Evolutionary conservation across 768 basidiomycete genomes (phyloP).

Genomic region (Mycena haematopus): DNA sequence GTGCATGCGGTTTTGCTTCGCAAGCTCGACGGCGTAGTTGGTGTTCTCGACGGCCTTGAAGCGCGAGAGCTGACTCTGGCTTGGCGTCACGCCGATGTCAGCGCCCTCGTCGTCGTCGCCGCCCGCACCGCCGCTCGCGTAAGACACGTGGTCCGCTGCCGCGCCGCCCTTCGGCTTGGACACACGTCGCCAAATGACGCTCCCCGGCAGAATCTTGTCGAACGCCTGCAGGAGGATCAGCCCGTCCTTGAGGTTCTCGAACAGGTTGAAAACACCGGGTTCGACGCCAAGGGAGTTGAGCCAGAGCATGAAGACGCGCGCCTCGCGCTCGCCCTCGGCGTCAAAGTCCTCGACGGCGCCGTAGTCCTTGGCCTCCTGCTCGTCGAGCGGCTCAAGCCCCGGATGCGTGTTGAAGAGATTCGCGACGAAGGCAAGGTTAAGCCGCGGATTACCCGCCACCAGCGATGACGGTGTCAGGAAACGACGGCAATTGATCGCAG

Average conservation of each 20-base stretch:
- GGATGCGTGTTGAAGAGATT: conserved; percentile 99
- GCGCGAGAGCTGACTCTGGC: conserved; percentile 84
- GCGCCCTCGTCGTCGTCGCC: conserved; percentile 69
- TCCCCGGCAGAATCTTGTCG: conserved; percentile 92
- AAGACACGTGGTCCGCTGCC: conserved; percentile 42
- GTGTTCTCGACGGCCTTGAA: conserved; percentile 99
- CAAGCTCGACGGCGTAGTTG: conserved; percentile 94
- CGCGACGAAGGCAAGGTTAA: conserved; percentile 98
- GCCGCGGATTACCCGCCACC: conserved; percentile 91
- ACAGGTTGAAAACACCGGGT: conserved; percentile 94
- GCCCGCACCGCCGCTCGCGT: conserved; percentile 44
- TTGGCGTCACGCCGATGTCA: conserved; percentile 83
- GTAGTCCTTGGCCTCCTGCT: conserved; percentile 91
- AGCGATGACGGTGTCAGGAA: conserved; percentile 94
- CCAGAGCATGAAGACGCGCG: conserved; percentile 98
- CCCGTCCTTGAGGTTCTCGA: conserved; percentile 95
- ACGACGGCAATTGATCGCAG: conserved; percentile 91
- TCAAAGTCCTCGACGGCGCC: conserved; percentile 96
- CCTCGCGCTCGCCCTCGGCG: conserved; percentile 98
- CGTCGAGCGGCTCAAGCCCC: conserved; percentile 92
- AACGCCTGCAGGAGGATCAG: conserved; percentile 93
- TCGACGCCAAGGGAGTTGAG: conserved; percentile 97
- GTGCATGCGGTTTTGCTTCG: conserved; percentile 91
- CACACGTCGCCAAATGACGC: conserved; percentile 95
- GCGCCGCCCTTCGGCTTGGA: conserved; percentile 85